These are phyloP conservation scores for Tolypocladium sp. DNA, from an alignment of 2,329 filamentous ascomycete species.

Conservation along the genomic window DNA sequence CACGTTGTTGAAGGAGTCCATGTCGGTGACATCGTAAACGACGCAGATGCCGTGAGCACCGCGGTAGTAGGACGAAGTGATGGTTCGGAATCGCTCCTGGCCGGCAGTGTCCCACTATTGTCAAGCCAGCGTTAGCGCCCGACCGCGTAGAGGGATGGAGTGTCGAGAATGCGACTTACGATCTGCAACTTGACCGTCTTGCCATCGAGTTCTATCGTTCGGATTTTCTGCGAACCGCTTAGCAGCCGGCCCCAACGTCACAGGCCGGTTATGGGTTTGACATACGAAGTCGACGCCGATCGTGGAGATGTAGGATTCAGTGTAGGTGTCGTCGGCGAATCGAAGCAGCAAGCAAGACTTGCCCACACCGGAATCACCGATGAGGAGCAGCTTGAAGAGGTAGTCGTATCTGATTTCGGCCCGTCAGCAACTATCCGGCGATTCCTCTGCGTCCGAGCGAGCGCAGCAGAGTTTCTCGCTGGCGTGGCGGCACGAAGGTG, in stretches of 20 bases:
- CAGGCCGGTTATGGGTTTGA: conserved; percentile 13
- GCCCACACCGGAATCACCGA: conserved; percentile 99
- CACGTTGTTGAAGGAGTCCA: conserved; percentile 99
- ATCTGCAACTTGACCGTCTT: conserved; percentile 99
- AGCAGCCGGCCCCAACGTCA: conserved; percentile 2
- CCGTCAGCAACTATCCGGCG: conserved; percentile 10
- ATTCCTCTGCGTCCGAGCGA: background rate
- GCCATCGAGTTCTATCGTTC: conserved; percentile 97
- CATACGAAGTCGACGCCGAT: conserved; percentile 98
- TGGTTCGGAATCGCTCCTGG: conserved; percentile 98
- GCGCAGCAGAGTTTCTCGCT: conserved; percentile 1
- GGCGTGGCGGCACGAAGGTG: background rate
- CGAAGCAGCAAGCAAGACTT: conserved; percentile 97
- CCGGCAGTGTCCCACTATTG: conserved; percentile 95
- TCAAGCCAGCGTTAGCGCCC: background rate
- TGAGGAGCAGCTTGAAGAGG: conserved; percentile 99
- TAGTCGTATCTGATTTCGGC: conserved; percentile 82
- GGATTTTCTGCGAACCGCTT: conserved; percentile 70
- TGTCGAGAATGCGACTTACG: conserved; percentile 45
- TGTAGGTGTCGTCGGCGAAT: conserved; percentile 99
- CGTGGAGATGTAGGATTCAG: conserved; percentile 98
- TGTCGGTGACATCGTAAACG: conserved; percentile 99
- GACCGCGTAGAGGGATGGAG: background rate
- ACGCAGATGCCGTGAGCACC: conserved; percentile 99
- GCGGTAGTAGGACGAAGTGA: conserved; percentile 99